Base-by-base conservation (phyloP, 2,329 filamentous ascomycete genomes). In the Monosporascus cannonballus region DNA sequence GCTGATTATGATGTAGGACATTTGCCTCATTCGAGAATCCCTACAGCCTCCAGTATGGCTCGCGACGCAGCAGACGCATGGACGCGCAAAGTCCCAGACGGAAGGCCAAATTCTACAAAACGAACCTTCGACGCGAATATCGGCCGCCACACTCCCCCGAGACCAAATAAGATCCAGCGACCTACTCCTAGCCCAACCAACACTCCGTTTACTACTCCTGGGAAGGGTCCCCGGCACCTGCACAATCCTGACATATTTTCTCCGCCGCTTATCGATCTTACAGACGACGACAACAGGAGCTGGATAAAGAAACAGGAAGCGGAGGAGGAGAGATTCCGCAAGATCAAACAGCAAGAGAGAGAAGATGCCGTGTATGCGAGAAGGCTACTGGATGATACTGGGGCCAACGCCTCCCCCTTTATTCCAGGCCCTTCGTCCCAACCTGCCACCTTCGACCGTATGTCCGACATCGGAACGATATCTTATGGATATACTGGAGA, bases 221-320 rank as follows among this genome's bases (percentile, higher is more conserved):
- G 34, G 14, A 48, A 46, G 30, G 41, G 45, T 36, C 41, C 56
- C 24, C 37, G 18, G 11, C n/a, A 25, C 6, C 37, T 17, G 18
- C 17, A 51, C 18, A 48, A 48, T 18, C 20, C 22, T 50, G 56
- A 62, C 18, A 17, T 42, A 20, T n/a, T 50, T 44, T 64, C 68
- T 20, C 22, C 14, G 22, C 15, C 22, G 24, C 51, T 73, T 37
- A 73, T 75, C 51, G 73, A 76, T 59, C 68, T 76, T 60, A 76
- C 72, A 68, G 61, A 66, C 25, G 59, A 62, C n/a, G 59, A 61
- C 25, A 58, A 62, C 17, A 59, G 60, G 14, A 50, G 60, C 8
- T 44, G 55, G 50, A 57, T 69, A 22, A 63, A 60, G 18, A 39
- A 48, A 14, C 51, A 58, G 27, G 69, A 68, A 56, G 66, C 70